Conservation (phyloP, 1,139 yeast genomes). For the Sugiyamaella japonica region DNA sequence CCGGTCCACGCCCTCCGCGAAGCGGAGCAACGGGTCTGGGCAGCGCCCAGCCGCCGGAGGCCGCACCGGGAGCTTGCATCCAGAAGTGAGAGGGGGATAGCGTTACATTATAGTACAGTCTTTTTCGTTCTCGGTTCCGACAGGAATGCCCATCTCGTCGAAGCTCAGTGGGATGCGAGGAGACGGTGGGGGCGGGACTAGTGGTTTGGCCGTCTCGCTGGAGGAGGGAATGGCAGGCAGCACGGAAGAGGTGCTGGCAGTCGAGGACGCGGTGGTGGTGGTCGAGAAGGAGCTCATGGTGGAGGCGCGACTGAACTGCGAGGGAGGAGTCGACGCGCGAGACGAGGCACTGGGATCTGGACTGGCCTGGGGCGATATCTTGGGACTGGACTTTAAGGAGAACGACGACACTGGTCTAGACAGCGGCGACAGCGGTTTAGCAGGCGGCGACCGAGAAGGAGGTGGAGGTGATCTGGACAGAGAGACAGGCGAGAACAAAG, state of each 20-base stretch:
- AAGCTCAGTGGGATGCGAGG: constrained; percentile 59
- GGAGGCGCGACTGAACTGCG: constrained; percentile 21
- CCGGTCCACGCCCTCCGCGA: no score
- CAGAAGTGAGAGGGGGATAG: background rate
- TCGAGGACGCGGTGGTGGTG: constrained; percentile 3
- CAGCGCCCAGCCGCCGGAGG: no score
- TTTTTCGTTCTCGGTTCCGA: constrained; percentile 30
- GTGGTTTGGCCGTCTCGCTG: background rate
- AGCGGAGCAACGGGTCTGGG: no score
- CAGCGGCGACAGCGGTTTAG: background rate
- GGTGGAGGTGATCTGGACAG: background rate
- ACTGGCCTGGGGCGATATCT: constrained; percentile 5
- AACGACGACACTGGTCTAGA: constrained; percentile 8
- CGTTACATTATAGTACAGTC: constrained; percentile 37
- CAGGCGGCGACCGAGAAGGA: background rate
- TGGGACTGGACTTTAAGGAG: constrained; percentile 4
- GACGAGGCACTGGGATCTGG: background rate
- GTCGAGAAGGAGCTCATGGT: constrained; percentile 20
- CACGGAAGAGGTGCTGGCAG: constrained; percentile 1
- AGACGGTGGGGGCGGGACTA: background rate
- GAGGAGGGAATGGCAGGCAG: constrained; percentile 1
- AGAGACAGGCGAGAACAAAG: background rate
- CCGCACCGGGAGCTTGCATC: no score
- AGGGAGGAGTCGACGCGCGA: background rate
- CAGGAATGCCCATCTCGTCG: constrained; percentile 39